A percentile compares a stretch with the other conserved stretches of the same genome.
These are phyloP conservation scores for Capsicum pubescens DNA, from an alignment of 257 asterid species.

Conservation along the genomic window DNA sequence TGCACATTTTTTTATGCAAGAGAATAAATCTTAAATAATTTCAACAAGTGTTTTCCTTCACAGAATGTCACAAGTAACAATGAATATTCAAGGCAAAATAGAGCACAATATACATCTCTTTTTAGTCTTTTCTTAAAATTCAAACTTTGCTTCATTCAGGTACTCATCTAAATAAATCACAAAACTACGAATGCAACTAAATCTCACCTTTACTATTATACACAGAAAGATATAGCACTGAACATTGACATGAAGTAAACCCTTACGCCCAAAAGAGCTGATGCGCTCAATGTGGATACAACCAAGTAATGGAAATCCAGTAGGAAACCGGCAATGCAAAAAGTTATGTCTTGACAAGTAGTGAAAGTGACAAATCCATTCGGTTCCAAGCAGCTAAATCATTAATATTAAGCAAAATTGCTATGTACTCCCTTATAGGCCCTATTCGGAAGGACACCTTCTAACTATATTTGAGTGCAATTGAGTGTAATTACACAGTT, in stretches of 20 bases:
- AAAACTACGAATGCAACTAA: neutral
- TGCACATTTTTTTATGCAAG: slow-evolving; percentile 1
- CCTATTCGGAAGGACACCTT: neutral
- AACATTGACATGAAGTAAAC: neutral
- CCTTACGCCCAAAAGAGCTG: slow-evolving; percentile 18
- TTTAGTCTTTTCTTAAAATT: neutral
- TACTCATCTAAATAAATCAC: neutral
- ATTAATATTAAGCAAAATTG: neutral
- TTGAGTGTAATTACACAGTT: neutral
- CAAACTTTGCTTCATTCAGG: slow-evolving; percentile 14
- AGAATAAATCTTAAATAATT: neutral
- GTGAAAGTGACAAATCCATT: neutral
- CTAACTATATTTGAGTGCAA: neutral
- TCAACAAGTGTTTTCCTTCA: neutral
- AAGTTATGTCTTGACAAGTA: neutral
- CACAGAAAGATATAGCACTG: neutral
- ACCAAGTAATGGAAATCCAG: neutral
- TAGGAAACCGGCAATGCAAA: neutral
- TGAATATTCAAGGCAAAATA: neutral
- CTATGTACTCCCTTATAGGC: neutral
- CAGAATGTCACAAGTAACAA: neutral
- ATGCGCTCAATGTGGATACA: neutral
- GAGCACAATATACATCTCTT: neutral
- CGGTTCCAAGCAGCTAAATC: neutral
- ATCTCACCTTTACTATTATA: slow-evolving; percentile 8